Evolutionary conservation across 2,329 filamentous ascomycete genomes (phyloP), one percentile per base, ranked within the genome.

Genomic region (Diplodia intermedia): DNA sequence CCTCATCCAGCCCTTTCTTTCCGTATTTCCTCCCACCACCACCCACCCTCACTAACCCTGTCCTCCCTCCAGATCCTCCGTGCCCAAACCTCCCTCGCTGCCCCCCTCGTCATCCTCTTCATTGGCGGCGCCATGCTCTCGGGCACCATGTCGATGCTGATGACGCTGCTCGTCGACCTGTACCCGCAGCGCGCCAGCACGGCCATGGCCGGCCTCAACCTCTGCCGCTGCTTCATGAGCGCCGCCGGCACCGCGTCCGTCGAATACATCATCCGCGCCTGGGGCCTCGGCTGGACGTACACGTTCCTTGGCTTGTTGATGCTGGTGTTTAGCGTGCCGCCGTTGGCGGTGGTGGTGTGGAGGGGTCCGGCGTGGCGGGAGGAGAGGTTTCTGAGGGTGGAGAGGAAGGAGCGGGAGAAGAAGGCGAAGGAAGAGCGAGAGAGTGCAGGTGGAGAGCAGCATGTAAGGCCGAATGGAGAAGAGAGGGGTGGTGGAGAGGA

Each of bases 91-190:
- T 47, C 43, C 7, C 43, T 47, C 14, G 79, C 79, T 0, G 80
- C 76, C 0, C 80, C 82, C 0, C 74, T 82, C 67, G 72, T 82
- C 1, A 80, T 88, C 3, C 75, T 91, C 1, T 79, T 80, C 18
- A 69, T 89, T 8, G 87, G 87, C 1, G 80, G 87, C 2, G 79
- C 80, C 1, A 83, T 84, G 5, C 79, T 87, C 14, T 89, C 88
- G 3, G 88, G 86, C n/a, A 75, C 75, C 0, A 78, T 82, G 71
- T 79, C 75, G 62, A 78, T 80, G 40, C 74, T 82, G 8, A 82
- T 81, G 63, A 83, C 83, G 0, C 72, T 87, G 67, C 71, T 83
- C 2, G 75, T 83, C 12, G 81, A 83, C 69, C 66, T 83, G 11
- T 80, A 81, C 54, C 78, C 79, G 31, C 71, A 76, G 20, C 72